Evolutionary conservation across 1,284 basidiomycete genomes (phyloP), one percentile per base, ranked within the genome.

Genomic region (Trametes sp.): DNA sequence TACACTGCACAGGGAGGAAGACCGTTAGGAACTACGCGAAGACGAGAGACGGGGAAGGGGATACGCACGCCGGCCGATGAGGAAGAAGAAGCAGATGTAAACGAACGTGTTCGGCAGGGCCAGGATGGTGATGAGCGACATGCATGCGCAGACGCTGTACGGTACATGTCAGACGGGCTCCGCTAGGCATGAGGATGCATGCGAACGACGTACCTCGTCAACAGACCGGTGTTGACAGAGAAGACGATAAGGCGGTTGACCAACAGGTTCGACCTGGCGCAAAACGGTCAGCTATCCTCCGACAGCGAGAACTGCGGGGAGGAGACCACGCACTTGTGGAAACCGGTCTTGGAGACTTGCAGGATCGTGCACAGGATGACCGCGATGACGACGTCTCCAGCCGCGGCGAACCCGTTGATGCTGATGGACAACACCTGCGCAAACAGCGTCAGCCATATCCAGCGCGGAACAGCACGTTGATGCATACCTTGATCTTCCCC

Each of bases 31-130:
- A 10, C 29, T 19, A 28, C 4, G 0, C 19, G 21, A 28, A 35
- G 44, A 38, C 21, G 13, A 23, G 19, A 6, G 21, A 24, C 3
- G 23, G 42, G 10, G 24, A 16, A 46, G 10, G 24, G n/a, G 45
- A 46, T 5, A 49, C 70, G 62, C 66, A 84, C 84, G 68, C 65
- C 84, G 78, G 64, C 85, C 84, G 38, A 85, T 74, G 62, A 80
- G 80, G 76, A 86, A 86, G 72, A 83, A 86, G 73, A 86, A 86
- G 46, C 82, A 79, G 28, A 85, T 84, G 71, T 86, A 86, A 58
- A 86, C 81, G 65, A 85, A 76, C 5, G 82, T 83, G 49, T 79
- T 70, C 5, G 80, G 81, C 71, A 80, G 79, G 2, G 78, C 73
- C 14, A 83, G 68, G 68, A 85, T 84, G 16, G 82, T 83, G 51